Evolutionary conservation across 2,329 filamentous ascomycete species (phyloP), one percentile per base, ranked within the genome.

Genomic region (Cladophialophora chaetospira): DNA sequence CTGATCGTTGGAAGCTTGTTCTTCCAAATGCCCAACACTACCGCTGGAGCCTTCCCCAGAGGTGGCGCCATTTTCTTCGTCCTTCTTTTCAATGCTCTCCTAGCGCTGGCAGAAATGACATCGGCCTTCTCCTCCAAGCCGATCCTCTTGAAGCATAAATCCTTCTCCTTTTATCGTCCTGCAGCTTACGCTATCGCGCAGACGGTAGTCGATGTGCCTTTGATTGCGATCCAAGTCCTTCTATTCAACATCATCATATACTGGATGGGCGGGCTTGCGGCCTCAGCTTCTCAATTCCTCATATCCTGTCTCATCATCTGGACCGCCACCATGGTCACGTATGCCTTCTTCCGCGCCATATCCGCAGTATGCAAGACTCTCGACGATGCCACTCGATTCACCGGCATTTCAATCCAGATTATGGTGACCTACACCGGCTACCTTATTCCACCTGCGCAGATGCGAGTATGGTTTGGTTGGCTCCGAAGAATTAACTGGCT

Each of bases 121-220:
- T 71, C 83, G 1, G 79, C 84, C 0, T 89, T 88, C 62, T 72
- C 78, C 45, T 80, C 79, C 19, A 81, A 85, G 42, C 85, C 85
- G 0, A 87, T 89, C 54, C 70, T 89, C 35, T 72, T 87, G 51
- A 88, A 88, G 68, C 86, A 89, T 70, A 88, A 88, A 66, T 83
- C 79, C 21, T 88, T 88, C 62, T 84, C 84, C 0, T 88, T 88
- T 69, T 88, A 88, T 61, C 82, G 81, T 3, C 84, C 83, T 1
- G 75, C 82, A 0, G 83, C 84, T 15, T 84, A 80, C 58, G 82
- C 82, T 5, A 71, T 84, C 11, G 81, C 82, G 0, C 81, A 84
- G 58, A 82, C 81, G 0, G 73, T 82, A 2, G 77, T 82, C 26
- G 81, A 87, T 64, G 69, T 84, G 0, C 83, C 84, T 0, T 70